Evolutionary conservation across 192 early-diverging fungal genomes (phyloP).

Genomic region (Spinellus fusiger): DNA sequence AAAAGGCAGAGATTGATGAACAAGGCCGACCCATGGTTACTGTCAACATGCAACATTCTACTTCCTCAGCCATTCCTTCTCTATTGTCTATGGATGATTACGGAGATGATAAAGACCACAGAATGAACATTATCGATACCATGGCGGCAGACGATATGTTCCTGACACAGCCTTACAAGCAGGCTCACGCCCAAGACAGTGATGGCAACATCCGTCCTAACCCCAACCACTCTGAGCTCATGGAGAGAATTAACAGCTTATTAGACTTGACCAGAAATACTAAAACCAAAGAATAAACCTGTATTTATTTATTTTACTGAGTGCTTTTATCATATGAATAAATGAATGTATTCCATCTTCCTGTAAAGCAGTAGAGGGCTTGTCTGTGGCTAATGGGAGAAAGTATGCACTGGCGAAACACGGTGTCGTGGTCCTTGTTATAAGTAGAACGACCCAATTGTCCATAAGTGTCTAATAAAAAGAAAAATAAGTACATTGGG

Average conservation of each 20-base stretch:
- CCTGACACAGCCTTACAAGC: neutral
- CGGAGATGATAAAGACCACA: neutral
- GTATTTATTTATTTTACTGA: neutral
- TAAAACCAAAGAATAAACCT: neutral
- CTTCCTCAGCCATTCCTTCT: neutral
- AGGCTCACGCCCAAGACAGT: neutral
- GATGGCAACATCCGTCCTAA: constrained; percentile 16
- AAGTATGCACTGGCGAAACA: neutral
- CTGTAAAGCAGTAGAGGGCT: neutral
- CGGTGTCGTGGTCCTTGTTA: neutral
- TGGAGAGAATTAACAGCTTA: constrained; percentile 14
- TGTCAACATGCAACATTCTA: neutral
- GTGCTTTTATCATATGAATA: neutral
- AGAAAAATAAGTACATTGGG: neutral
- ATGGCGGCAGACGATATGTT: constrained; percentile 6
- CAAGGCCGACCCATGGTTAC: constrained; percentile 40
- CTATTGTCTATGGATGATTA: neutral
- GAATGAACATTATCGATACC: neutral
- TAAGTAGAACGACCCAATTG: neutral
- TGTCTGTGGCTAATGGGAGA: neutral
- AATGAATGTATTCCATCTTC: constrained; percentile 7
- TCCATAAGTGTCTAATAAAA: constrained; percentile 8
- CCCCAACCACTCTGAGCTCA: constrained; percentile 13
- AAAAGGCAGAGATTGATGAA: constrained; percentile 46
- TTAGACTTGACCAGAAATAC: neutral